A percentile compares a stretch with the other conserved stretches of the same genome.
Evolutionary conservation across 2,329 filamentous ascomycete species (phyloP).

Genomic region (Fonsecaea erecta): DNA sequence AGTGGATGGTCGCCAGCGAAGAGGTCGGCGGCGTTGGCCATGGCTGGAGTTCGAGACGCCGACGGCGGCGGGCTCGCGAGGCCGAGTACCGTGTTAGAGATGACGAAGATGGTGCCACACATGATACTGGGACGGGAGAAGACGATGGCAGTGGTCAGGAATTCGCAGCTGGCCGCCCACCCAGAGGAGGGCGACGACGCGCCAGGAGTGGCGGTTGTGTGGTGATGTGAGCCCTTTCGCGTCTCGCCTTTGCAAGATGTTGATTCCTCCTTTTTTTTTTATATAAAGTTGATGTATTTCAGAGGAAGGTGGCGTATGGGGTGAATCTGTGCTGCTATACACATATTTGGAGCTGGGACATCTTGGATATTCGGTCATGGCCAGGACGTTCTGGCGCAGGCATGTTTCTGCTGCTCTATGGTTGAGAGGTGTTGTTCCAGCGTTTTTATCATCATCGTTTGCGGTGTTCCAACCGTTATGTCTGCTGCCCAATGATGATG

Average conservation of each 20-base stretch:
- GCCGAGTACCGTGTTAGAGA: constrained; percentile 79
- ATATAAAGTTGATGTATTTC: no score
- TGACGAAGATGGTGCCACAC: constrained; percentile 66
- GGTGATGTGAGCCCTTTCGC: constrained; percentile 62
- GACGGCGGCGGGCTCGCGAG: constrained; percentile 78
- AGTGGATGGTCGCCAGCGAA: constrained; percentile 90
- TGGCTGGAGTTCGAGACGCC: constrained; percentile 66
- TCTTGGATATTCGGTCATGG: neutral
- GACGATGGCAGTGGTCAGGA: constrained; percentile 44
- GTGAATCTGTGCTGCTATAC: neutral
- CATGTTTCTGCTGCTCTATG: neutral
- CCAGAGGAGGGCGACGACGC: constrained; percentile 57
- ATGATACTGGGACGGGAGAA: constrained; percentile 34
- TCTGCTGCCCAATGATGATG: no score
- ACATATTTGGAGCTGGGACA: neutral
- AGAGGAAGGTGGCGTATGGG: neutral
- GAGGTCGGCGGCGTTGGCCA: constrained; percentile 69
- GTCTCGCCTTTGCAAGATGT: neutral
- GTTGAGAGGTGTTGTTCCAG: neutral
- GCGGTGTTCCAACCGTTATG: neutral
- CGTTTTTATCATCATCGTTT: neutral
- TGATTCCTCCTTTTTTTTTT: neutral
- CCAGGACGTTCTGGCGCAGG: neutral
- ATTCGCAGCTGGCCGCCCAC: constrained; percentile 28
- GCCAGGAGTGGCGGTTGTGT: constrained; percentile 67